Conservation (phyloP, 1,139 yeast genomes). For the Pichia sp. region DNA sequence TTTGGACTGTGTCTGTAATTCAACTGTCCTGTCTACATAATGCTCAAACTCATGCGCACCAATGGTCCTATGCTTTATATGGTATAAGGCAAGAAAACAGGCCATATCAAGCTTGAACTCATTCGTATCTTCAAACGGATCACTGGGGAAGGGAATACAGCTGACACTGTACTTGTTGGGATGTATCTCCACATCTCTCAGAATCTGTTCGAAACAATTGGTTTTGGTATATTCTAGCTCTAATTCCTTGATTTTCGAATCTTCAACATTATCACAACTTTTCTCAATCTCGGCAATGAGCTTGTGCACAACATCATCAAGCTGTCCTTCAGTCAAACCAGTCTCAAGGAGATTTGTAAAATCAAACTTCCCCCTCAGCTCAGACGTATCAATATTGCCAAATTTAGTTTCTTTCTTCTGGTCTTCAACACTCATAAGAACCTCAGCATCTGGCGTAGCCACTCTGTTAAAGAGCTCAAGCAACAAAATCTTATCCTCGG, state of each 20-base stretch:
- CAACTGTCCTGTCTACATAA: background rate
- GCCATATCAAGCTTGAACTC: background rate
- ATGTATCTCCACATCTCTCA: background rate
- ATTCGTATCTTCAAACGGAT: background rate
- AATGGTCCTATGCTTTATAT: background rate
- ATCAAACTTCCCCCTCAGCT: no score
- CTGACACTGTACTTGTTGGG: background rate
- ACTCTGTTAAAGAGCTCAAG: no score
- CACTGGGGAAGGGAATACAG: background rate
- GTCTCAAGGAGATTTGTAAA: no score
- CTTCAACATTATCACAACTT: background rate
- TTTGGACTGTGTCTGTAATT: background rate
- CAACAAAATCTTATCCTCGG: no score
- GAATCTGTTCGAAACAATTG: background rate
- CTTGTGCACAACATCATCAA: background rate
- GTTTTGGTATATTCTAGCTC: background rate
- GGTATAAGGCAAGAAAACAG: background rate
- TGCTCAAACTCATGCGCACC: background rate
- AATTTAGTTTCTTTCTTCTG: no score
- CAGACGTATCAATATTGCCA: no score
- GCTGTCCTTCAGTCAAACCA: no score
- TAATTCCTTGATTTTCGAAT: background rate
- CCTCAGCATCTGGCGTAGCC: no score
- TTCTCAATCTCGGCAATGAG: background rate
- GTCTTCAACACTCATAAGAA: no score